Percentiles rank a stretch among this genome's conserved stretches.
Evolutionary conservation across 495 filamentous ascomycete species (phyloP).

Genomic region (Aspergillus cavernicola): DNA sequence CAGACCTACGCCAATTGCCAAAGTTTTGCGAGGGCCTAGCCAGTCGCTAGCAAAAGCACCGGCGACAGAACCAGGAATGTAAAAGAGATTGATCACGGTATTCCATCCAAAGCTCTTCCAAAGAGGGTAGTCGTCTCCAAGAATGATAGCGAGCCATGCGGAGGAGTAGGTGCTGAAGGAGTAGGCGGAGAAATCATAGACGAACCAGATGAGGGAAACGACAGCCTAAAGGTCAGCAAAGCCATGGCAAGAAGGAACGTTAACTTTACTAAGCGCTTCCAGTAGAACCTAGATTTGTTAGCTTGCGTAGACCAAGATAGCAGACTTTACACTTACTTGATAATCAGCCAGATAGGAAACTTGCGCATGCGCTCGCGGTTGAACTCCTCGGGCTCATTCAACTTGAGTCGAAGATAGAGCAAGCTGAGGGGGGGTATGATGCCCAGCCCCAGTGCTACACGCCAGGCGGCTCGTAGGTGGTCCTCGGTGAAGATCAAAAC

Average conservation of each 20-base stretch:
- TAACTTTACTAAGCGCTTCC: slow-evolving; percentile 44
- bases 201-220: slow-evolving; percentile 84
- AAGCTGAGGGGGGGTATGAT: slow-evolving; percentile 73
- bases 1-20: slow-evolving; percentile 60
- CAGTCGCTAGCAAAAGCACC: slow-evolving; percentile 74
- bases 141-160: slow-evolving; percentile 64
- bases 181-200: slow-evolving; percentile 84
- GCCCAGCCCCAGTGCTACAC: slow-evolving; percentile 71
- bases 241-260: slow-evolving; percentile 7
- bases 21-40: slow-evolving; percentile 68
- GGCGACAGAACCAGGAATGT: slow-evolving; percentile 74
- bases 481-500: slow-evolving; percentile 63
- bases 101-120: slow-evolving; percentile 83
- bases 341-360: slow-evolving; percentile 47
- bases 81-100: slow-evolving; percentile 78
- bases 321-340: slow-evolving; percentile 39
- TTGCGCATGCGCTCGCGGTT: slow-evolving; percentile 54
- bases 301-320: not conserved
- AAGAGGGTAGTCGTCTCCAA: slow-evolving; percentile 51
- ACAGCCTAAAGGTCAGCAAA: slow-evolving; percentile 61
- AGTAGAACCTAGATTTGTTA: slow-evolving; percentile 42
- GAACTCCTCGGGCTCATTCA: slow-evolving; percentile 83
- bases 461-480: slow-evolving; percentile 73
- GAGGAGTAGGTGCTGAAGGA: slow-evolving; percentile 77
- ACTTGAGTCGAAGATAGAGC: slow-evolving; percentile 67